Evolutionary conservation across 208 protist genomes (phyloP), one percentile per base, ranked within the genome.

Genomic region (Leishmania martiniquensis): DNA sequence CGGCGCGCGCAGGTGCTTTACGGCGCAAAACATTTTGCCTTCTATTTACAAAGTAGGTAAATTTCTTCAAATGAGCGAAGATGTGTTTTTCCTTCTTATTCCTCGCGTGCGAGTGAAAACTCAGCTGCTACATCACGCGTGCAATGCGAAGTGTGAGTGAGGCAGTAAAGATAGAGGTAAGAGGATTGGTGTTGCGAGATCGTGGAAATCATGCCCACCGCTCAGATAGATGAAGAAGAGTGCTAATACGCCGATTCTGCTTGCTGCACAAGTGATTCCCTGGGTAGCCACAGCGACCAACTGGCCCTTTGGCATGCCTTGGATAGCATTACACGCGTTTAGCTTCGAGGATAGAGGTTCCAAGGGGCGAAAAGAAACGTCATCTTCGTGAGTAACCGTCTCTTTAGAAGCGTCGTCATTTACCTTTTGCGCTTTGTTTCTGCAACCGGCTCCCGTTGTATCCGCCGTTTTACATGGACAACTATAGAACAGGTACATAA

Each of bases 1-100:
- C 34, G 92, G 87, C 42, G 89, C 88, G 13, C 73, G 84, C 60
- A 77, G 78, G 47, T 88, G n/a, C 22, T 76, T 85, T 51, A 76
- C 75, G 44, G 79, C 60, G 22, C 76, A 80, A 60, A 94, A 93
- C 93, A 97, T 95, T 34, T 74, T 22, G 52, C 22, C 29, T 29
- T 42, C 29, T 59, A 32, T 22, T 44, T 49, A 12, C 69, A 44
- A 45, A 32, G 51, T 34, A 57, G 22, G 45, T 49, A 17, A 22
- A 60, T 55, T 32, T 45, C 32, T 29, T 45, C 39, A 17, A 72
- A 72, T 55, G 51, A 22, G 51, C 34, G n/a, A 44, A 44, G 3
- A 74, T 22, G 2, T 44, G 51, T 44, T 6, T 47, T 45, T 55
- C 45, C 52, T 74, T 44, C 29, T 74, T 57, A 32, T 37, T 32